Conservation (phyloP, 495 filamentous ascomycete genomes). For the Hypoxylon lienhwacheense region DNA sequence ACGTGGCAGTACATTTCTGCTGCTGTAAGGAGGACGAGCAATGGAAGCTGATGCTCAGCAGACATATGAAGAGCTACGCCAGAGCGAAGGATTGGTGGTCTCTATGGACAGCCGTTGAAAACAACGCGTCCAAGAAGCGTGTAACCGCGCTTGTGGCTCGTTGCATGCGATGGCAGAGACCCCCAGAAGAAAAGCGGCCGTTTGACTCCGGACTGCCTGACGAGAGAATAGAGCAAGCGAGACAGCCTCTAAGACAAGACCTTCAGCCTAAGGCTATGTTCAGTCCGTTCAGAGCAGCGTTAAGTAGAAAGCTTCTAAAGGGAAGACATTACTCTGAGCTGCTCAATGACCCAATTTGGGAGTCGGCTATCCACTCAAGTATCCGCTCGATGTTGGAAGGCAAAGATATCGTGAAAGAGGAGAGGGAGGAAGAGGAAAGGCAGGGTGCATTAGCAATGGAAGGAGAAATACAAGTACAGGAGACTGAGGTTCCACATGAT, state of each 20-base stretch:
- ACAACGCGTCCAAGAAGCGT: constrained; percentile 1
- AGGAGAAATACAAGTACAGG: background rate
- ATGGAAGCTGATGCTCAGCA: constrained; percentile 35
- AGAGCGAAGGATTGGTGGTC: constrained; percentile 35
- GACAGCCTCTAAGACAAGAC: background rate
- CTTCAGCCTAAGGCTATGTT: background rate
- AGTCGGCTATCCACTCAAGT: constrained; percentile 7
- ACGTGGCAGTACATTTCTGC: constrained; percentile 32
- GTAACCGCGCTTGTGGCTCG: constrained; percentile 12
- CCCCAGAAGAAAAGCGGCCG: constrained; percentile 6
- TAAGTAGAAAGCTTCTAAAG: constrained; percentile 19
- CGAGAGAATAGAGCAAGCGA: background rate
- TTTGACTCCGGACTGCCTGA: constrained; percentile 2
- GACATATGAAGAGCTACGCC: constrained; percentile 20
- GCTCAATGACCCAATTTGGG: constrained; percentile 13
- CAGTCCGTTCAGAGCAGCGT: constrained; percentile 3
- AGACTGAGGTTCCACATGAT: background rate
- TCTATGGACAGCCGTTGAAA: constrained; percentile 29
- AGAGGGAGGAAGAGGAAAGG: background rate
- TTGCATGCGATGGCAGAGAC: constrained; percentile 23
- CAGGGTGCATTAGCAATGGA: background rate
- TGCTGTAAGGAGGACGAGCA: constrained; percentile 33
- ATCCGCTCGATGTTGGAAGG: too few relatives aligned
- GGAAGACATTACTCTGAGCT: constrained; percentile 14
- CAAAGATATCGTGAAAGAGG: background rate